phyloP scores from a whole-genome alignment of 306 rosid species.

The Amphicarpaea edgeworthii region DNA sequence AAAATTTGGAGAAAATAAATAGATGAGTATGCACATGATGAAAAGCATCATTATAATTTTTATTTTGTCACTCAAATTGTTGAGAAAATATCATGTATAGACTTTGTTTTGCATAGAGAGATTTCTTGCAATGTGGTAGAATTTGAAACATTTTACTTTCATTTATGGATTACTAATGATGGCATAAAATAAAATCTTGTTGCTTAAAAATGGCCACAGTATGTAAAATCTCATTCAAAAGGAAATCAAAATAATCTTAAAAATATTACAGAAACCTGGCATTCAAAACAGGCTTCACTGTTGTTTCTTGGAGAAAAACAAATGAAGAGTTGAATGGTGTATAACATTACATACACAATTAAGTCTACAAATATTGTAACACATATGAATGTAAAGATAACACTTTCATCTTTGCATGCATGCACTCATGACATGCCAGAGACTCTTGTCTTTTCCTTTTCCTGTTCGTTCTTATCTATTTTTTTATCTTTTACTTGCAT shows the following conservation, averaged over 20 bases:
- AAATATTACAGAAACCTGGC: too few relatives aligned
- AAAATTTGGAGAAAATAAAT: conserved; percentile 16
- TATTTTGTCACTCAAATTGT: conserved; percentile 8
- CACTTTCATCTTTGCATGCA: background rate
- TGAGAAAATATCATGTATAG: background rate
- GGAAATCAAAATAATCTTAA: too few relatives aligned
- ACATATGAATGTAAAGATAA: background rate
- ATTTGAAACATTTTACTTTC: background rate
- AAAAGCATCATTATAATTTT: background rate
- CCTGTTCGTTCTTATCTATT: too few relatives aligned
- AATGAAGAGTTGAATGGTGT: too few relatives aligned
- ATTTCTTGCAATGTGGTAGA: background rate
- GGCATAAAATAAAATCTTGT: background rate
- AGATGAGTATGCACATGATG: background rate
- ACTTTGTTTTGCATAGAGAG: background rate
- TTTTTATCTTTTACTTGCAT: too few relatives aligned
- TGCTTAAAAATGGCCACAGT: background rate
- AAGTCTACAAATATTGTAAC: background rate
- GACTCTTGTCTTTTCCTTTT: too few relatives aligned
- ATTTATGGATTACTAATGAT: background rate
- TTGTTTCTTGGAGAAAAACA: too few relatives aligned
- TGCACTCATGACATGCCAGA: too few relatives aligned
- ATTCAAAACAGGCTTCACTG: too few relatives aligned
- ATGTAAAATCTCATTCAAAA: conserved; percentile 24
- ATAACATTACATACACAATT: background rate